Evolutionary conservation across 306 rosid species (phyloP).

Genomic region (Pterocarpus santalinus): DNA sequence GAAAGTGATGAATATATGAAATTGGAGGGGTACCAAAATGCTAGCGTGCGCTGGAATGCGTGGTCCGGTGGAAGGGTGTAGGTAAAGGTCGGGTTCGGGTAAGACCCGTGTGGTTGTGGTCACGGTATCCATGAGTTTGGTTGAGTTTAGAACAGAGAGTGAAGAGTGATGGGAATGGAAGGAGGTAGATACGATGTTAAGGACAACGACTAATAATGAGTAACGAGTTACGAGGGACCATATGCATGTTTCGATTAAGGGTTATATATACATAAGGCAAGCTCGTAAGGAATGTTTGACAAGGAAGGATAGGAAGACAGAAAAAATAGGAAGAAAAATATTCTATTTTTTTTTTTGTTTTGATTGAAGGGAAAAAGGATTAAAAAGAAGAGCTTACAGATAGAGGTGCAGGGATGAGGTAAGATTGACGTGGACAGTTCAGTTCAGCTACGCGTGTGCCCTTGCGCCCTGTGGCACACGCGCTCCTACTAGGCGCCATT

Average conservation of each 20-base stretch:
- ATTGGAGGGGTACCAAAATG: slow-evolving; percentile 58
- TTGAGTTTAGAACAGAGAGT: too few relatives aligned
- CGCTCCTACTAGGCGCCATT: background rate
- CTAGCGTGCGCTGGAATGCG: slow-evolving; percentile 73
- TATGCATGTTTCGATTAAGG: too few relatives aligned
- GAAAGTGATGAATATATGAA: background rate
- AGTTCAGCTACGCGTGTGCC: background rate
- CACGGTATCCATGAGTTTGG: background rate
- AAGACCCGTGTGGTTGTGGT: slow-evolving; percentile 39
- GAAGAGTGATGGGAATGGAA: too few relatives aligned
- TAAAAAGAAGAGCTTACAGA: background rate
- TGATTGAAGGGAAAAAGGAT: background rate
- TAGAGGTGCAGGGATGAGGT: background rate
- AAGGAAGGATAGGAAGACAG: too few relatives aligned
- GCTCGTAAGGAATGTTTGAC: too few relatives aligned
- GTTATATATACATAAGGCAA: too few relatives aligned
- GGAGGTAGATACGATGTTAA: too few relatives aligned
- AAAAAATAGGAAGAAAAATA: too few relatives aligned
- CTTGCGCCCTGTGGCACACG: background rate
- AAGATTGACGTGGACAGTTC: background rate
- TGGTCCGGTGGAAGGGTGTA: slow-evolving; percentile 62
- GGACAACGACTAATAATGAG: too few relatives aligned
- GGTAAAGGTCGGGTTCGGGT: slow-evolving; percentile 68
- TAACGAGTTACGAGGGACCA: too few relatives aligned
- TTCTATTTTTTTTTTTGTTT: too few relatives aligned